Conservation (phyloP, 108 stramenopile genomes). For the Cafeteria roenbergensis region DNA sequence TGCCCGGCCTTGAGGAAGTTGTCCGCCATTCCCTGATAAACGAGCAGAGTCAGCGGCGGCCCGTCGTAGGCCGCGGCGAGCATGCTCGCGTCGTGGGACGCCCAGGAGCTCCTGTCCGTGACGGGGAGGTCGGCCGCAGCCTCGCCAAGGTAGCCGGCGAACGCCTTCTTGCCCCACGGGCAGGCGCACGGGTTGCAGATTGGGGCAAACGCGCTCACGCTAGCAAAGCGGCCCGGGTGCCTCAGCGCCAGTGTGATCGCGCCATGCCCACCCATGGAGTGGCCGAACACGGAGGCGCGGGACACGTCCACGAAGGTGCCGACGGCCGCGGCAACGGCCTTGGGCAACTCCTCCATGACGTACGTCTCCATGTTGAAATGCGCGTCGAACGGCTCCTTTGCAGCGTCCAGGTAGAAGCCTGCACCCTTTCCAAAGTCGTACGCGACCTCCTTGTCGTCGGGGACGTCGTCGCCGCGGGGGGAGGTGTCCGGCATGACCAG, state of each 20-base stretch:
- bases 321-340: constrained; percentile 36
- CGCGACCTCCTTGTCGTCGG: constrained; percentile 42
- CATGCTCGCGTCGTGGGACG: constrained; percentile 68
- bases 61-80: constrained; percentile 40
- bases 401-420: constrained; percentile 93
- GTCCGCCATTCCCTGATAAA: constrained; percentile 64
- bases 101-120: constrained; percentile 33
- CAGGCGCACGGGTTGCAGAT: constrained; percentile 79
- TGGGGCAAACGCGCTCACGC: constrained; percentile 79
- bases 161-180: constrained; percentile 93
- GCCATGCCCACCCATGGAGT: constrained; percentile 85
- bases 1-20: constrained; percentile 48
- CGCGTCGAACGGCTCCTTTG: constrained; percentile 52
- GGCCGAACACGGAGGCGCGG: constrained; percentile 61
- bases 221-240: constrained; percentile 32
- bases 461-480: constrained; percentile 60
- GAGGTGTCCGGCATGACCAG: constrained; percentile 87
- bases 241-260: constrained; percentile 70
- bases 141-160: constrained; percentile 69
- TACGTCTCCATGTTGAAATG: constrained; percentile 90
- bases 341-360: constrained; percentile 71
- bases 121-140: too few species aligned
- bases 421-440: constrained; percentile 90
- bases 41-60: constrained; percentile 44
- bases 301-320: constrained; percentile 35